These are phyloP conservation scores for Hericium alpestre DNA, from an alignment of 768 basidiomycete species.

Conservation along the genomic window DNA sequence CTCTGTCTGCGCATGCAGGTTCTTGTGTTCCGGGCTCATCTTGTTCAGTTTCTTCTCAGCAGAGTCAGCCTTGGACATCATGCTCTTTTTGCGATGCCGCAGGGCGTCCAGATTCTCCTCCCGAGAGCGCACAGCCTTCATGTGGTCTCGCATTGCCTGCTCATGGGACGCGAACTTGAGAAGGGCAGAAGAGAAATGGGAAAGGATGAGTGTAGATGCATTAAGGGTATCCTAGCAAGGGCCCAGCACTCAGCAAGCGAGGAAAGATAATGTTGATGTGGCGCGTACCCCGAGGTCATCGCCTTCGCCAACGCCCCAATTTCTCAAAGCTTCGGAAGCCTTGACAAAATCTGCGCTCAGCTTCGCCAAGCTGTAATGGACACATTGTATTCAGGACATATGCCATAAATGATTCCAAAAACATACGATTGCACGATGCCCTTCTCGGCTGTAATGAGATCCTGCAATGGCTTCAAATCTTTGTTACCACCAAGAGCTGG, in stretches of 20 bases:
- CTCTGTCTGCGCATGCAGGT: slow-evolving; percentile 63
- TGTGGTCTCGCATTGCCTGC: slow-evolving; percentile 52
- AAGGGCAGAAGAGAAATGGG: slow-evolving; percentile 58
- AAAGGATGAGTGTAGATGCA: slow-evolving; percentile 57
- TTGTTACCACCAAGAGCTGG: slow-evolving; percentile 62
- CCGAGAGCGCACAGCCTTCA: slow-evolving; percentile 74
- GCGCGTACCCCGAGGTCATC: slow-evolving; percentile 66
- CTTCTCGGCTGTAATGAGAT: slow-evolving; percentile 86
- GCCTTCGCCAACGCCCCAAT: slow-evolving; percentile 72
- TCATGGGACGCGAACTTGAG: slow-evolving; percentile 63
- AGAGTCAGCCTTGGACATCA: slow-evolving; percentile 62
- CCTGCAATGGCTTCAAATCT: slow-evolving; percentile 74
- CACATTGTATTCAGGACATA: slow-evolving; percentile 1
- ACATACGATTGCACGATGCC: slow-evolving; percentile 63
- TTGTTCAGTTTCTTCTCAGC: slow-evolving; percentile 85
- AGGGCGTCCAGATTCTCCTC: slow-evolving; percentile 79
- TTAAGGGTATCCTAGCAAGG: slow-evolving; percentile 56
- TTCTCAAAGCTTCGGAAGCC: slow-evolving; percentile 59
- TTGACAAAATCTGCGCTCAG: slow-evolving; percentile 56
- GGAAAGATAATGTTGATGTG: not conserved
- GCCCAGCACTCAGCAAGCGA: not conserved
- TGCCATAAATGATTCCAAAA: not conserved
- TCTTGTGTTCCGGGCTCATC: slow-evolving; percentile 87
- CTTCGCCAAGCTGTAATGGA: slow-evolving; percentile 41
- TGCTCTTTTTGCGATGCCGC: slow-evolving; percentile 54